Evolutionary conservation across 306 rosid species (phyloP), one percentile per base, ranked within the genome.

Genomic region (Acacia melanoxylon): DNA sequence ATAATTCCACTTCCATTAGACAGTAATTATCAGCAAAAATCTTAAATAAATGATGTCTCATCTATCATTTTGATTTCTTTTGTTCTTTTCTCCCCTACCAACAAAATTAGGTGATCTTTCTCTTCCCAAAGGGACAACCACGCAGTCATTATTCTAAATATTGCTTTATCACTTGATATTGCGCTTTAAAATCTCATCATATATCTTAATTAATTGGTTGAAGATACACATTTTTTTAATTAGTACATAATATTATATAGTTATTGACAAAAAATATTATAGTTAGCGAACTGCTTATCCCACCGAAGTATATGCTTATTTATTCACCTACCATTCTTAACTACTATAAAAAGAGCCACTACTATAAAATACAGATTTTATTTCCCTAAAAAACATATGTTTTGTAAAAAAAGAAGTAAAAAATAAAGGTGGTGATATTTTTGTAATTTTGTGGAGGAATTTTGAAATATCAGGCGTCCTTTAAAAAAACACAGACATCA

Each of bases 71-170:
- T n/a, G 63, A 4, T 10, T 25, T 8, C 2, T 63, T 12, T 10
- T 20, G 27, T 24, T 19, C 5, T 46, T 19, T 24, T 68, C 17
- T 68, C 54, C 12, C 75, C 20, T 22, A 70, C 44, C 75, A 44
- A 44, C n/a, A 70, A 70, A 70, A 70, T 42, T 70, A n/a, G 75
- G 75, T 70, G 35, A 70, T 69, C 3, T n/a, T 69, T 41, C 24
- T 59, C 67, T 11, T 59, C 35, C 16, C 35, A 11, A n/a, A 22
- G 33, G 3, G 35, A 59, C 67, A 59, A 12, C 33, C 7, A 58
- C 51, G 51, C 0, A 3, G 16, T 24, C 67, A 11, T 59, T 31
- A 24, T 59, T 59, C 33, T 59, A 58, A 12, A 2, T 6, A 54
- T 54, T 59, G 67, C 67, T 22, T 33, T 6, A 24, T 22, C 15